A percentile compares a stretch with the other conserved stretches of the same genome.
Evolutionary conservation across 441 rosid genomes (phyloP).

Genomic region (Breynia disticha): DNA sequence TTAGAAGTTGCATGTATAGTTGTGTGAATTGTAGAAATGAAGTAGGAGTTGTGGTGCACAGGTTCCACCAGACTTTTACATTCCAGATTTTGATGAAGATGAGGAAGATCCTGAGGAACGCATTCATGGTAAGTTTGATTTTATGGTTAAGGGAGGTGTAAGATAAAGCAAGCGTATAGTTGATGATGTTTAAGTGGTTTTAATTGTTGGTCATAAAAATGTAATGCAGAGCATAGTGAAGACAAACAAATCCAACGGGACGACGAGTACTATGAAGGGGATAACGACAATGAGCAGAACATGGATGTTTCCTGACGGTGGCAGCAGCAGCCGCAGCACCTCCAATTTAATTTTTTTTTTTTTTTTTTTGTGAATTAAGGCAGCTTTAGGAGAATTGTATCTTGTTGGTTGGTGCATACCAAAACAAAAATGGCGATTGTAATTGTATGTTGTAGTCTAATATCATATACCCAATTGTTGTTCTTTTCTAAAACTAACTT

Average conservation of each 20-base stretch:
- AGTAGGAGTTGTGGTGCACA: slow-evolving; percentile 16
- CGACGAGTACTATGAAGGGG: slow-evolving; percentile 82
- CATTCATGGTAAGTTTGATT: slow-evolving; percentile 61
- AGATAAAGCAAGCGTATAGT: too few species aligned
- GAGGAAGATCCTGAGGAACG: slow-evolving; percentile 83
- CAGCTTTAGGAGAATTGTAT: too few species aligned
- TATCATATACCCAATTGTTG: too few species aligned
- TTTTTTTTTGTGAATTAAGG: too few species aligned
- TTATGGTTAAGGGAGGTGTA: too few species aligned
- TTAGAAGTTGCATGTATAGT: not conserved
- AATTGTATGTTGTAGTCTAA: too few species aligned
- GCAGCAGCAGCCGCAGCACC: not conserved
- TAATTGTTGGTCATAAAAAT: not conserved
- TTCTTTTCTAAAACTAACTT: too few species aligned
- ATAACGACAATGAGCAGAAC: slow-evolving; percentile 69
- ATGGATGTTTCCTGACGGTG: slow-evolving; percentile 25
- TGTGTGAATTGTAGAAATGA: too few species aligned
- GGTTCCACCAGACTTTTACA: slow-evolving; percentile 95
- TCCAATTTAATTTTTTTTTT: too few species aligned
- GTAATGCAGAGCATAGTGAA: slow-evolving; percentile 60
- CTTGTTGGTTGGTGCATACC: too few species aligned
- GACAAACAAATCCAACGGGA: slow-evolving; percentile 93
- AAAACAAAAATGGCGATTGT: too few species aligned
- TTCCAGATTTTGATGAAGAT: slow-evolving; percentile 94
- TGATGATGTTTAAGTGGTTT: not conserved